These are phyloP conservation scores for Albizia julibrissin DNA, from an alignment of 306 rosid genomes.

Conservation along the genomic window DNA sequence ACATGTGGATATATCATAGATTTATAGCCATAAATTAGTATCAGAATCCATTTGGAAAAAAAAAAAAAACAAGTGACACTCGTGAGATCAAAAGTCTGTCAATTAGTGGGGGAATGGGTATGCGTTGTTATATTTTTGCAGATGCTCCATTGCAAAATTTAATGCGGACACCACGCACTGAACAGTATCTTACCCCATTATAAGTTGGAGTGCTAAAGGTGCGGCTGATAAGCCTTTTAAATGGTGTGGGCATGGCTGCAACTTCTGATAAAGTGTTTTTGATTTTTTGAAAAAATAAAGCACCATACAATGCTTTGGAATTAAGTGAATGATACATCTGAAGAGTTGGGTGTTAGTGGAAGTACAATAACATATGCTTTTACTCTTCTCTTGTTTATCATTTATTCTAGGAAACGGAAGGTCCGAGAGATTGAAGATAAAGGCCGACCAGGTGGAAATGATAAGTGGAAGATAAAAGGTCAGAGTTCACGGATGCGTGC, in stretches of 20 bases:
- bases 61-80: neutral
- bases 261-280: neutral
- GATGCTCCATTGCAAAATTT: neutral
- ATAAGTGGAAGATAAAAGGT: conserved; percentile 80
- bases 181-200: neutral
- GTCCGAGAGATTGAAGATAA: conserved; percentile 78
- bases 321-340: neutral
- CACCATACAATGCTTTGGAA: neutral
- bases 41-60: neutral
- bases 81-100: neutral
- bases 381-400: conserved; percentile 9
- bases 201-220: neutral
- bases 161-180: neutral
- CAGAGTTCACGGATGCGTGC: conserved; percentile 57
- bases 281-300: neutral
- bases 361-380: neutral
- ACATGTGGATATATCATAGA: neutral
- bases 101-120: neutral
- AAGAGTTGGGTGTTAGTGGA: neutral
- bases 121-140: neutral
- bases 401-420: conserved; percentile 67
- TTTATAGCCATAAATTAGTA: neutral
- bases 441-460: conserved; percentile 66
- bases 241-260: neutral
- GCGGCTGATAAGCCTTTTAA: neutral